These are phyloP conservation scores for Solanum chacoense DNA, from an alignment of 305 asterid genomes.

Conservation along the genomic window DNA sequence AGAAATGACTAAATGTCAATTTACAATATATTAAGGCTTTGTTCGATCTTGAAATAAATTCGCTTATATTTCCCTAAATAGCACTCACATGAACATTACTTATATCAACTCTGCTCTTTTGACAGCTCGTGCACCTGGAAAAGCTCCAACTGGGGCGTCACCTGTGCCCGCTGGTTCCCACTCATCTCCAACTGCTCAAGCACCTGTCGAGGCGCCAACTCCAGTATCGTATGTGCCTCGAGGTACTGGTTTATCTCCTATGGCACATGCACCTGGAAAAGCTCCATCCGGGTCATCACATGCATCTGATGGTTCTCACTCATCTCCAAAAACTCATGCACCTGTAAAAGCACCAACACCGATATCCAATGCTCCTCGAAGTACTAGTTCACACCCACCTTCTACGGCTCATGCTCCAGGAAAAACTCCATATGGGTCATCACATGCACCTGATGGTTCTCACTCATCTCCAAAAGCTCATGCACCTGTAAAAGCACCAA, in stretches of 20 bases:
- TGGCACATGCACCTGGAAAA: background rate
- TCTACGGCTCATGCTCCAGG: too few species aligned
- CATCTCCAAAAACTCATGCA: background rate
- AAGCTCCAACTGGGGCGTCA: background rate
- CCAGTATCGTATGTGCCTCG: background rate
- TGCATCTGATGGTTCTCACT: background rate
- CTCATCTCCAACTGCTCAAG: background rate
- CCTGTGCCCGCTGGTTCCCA: background rate
- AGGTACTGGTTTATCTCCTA: background rate
- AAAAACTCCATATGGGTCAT: too few species aligned
- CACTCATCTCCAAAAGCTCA: background rate
- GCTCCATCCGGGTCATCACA: background rate
- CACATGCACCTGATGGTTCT: background rate
- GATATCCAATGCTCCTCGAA: background rate
- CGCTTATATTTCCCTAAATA: background rate
- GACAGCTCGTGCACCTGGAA: background rate
- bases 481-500: background rate
- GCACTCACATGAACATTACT: background rate
- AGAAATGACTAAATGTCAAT: background rate
- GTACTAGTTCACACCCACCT: background rate
- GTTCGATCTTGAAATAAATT: background rate
- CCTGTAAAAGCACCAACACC: background rate
- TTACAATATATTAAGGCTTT: background rate
- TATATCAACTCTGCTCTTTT: background rate
- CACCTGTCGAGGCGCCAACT: background rate